Evolutionary conservation across 2,329 filamentous ascomycete species (phyloP), one percentile per base, ranked within the genome.

Genomic region (Colletotrichum orchidophilum): DNA sequence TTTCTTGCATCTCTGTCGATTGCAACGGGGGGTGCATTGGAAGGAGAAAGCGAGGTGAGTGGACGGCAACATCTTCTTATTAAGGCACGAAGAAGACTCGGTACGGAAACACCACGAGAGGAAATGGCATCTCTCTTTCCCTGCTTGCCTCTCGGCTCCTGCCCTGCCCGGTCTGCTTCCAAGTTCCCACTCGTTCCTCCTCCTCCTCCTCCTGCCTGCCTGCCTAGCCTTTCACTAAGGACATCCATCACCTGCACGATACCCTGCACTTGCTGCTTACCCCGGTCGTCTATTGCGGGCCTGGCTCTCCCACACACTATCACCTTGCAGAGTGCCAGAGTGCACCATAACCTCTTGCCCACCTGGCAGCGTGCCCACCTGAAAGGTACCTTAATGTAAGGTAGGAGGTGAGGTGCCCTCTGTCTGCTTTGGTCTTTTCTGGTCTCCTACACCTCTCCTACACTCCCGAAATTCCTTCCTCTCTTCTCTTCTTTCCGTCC

Each of bases 391-490:
- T 70, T 49, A 55, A 66, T 49, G 54, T 39, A 27, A 57, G n/a
- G 33, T 35, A 58, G 39, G 39, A 35, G 31, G 55, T 31, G 39
- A 59, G 29, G 50, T 18, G 27, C 50, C 5, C 53, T 55, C 29
- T 49, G n/a, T 5, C 42, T 49, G n/a, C n/a, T 18, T 21, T 49
- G 42, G 52, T 55, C n/a, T 26, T 21, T 21, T 35, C 33, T 54
- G 49, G 49, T 49, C 60, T 18, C 54, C 39, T 42, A 39, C 49
- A 54, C 60, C 49, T 50, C 8, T 29, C 60, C 11, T 27, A 13
- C 50, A n/a, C 26, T 53, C 50, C 50, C 50, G 50, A 61, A 69
- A 76, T 73, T 70, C 66, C 71, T 71, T 70, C 49, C 49, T 63
- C 63, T 72, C 63, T 53, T 55, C 69, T 52, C 60, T 55, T 66